Percentiles rank a stretch among this genome's conserved stretches.
phyloP scores from a whole-genome alignment of 352 stramenopile species.

The Globisporangium alternatum region DNA sequence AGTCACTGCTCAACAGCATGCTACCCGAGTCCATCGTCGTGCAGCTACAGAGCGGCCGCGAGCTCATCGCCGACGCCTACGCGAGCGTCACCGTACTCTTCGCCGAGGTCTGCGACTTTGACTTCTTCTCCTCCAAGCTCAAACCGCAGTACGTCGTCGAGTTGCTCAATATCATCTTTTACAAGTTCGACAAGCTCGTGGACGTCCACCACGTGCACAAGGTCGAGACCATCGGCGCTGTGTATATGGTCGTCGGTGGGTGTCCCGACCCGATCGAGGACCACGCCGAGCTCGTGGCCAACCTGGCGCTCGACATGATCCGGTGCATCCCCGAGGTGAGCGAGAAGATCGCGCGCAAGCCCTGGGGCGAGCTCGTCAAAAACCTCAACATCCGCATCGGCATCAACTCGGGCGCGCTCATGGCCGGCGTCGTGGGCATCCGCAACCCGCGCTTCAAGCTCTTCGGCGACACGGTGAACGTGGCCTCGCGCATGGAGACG shows the following conservation, averaged over 20 bases:
- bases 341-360: constrained; percentile 65
- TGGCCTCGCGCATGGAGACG: constrained; percentile 83
- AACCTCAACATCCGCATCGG: constrained; percentile 85
- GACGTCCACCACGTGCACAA: constrained; percentile 89
- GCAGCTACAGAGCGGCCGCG: constrained; percentile 68
- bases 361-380: constrained; percentile 62
- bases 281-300: constrained; percentile 78
- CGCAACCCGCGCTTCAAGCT: constrained; percentile 85
- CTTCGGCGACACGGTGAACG: constrained; percentile 87
- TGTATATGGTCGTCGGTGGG: constrained; percentile 88
- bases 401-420: constrained; percentile 82
- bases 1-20: constrained; percentile 82
- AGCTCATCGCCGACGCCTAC: constrained; percentile 86
- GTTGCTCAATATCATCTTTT: constrained; percentile 87
- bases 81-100: constrained; percentile 73
- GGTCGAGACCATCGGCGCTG: constrained; percentile 88
- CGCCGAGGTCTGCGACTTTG: constrained; percentile 82
- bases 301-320: constrained; percentile 81
- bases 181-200: constrained; percentile 87
- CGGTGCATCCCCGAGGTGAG: constrained; percentile 76
- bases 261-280: constrained; percentile 67
- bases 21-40: constrained; percentile 73
- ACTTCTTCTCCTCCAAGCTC: constrained; percentile 76
- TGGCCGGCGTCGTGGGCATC: constrained; percentile 85
- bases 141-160: constrained; percentile 84